Evolutionary conservation across 192 early-diverging fungal species (phyloP).

Genomic region (Linderina pennispora): DNA sequence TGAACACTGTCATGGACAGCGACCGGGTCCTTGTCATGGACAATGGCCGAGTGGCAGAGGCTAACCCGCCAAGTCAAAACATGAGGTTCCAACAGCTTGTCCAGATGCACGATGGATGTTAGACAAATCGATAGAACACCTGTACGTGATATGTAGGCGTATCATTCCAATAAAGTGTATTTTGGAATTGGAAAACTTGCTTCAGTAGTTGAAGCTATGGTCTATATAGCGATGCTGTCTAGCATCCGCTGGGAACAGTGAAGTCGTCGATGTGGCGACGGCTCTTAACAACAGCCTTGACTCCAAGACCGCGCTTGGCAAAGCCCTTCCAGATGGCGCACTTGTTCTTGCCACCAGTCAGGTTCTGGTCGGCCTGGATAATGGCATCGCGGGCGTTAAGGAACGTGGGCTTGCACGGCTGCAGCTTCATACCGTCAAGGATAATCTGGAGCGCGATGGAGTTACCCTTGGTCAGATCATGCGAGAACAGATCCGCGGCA

Average conservation of each 20-base stretch:
- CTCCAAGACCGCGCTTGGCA: conserved; percentile 64
- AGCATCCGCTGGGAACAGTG: conserved; percentile 21
- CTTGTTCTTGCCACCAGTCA: conserved; percentile 47
- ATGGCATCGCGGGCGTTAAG: conserved; percentile 59
- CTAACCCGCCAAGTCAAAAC: no score
- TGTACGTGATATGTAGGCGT: no score
- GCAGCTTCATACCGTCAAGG: conserved; percentile 53
- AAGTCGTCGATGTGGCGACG: conserved; percentile 11
- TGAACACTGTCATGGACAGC: no score
- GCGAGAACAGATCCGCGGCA: conserved; percentile 10
- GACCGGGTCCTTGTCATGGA: no score
- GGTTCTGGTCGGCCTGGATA: conserved; percentile 50
- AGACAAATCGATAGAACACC: no score
- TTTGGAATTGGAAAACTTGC: no score
- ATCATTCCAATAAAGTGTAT: no score
- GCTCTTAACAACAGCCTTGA: conserved; percentile 4
- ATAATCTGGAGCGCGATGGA: conserved; percentile 46
- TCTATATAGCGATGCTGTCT: no score
- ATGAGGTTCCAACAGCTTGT: no score
- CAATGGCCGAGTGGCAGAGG: no score
- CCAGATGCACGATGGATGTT: no score
- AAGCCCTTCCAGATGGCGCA: conserved; percentile 59
- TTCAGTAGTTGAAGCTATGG: no score
- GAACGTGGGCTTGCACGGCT: conserved; percentile 64
- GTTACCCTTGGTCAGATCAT: conserved; percentile 48